phyloP scores from a whole-genome alignment of 352 stramenopile genomes.

The Pythium biforme region DNA sequence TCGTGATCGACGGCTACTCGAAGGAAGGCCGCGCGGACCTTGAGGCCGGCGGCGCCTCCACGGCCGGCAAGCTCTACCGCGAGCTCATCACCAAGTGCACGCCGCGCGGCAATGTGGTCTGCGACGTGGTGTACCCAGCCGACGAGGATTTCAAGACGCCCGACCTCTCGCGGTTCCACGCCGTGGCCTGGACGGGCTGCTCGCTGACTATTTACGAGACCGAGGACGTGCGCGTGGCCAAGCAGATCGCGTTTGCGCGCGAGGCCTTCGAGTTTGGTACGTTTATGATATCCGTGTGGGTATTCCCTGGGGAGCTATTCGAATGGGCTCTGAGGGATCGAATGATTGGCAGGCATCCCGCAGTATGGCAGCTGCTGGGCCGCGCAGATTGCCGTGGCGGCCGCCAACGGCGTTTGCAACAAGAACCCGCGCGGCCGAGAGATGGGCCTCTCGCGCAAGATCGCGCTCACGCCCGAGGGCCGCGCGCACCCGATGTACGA shows the following conservation, averaged over 20 bases:
- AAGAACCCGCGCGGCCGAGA: slow-evolving; percentile 68
- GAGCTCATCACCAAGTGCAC: slow-evolving; percentile 62
- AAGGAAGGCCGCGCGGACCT: slow-evolving; percentile 63
- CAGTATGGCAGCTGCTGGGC: slow-evolving; percentile 85
- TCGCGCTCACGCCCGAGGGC: slow-evolving; percentile 66
- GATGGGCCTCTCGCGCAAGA: slow-evolving; percentile 80
- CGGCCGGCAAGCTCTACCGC: slow-evolving; percentile 68
- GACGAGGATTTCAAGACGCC: slow-evolving; percentile 64
- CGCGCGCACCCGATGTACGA: slow-evolving; percentile 82
- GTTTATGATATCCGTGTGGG: no score
- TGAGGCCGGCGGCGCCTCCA: slow-evolving; percentile 60
- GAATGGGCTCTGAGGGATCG: neutral
- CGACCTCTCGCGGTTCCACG: slow-evolving; percentile 70
- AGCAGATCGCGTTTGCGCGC: slow-evolving; percentile 73
- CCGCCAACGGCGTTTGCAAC: slow-evolving; percentile 58
- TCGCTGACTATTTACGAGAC: slow-evolving; percentile 71
- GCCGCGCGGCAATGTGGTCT: slow-evolving; percentile 41
- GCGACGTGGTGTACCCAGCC: slow-evolving; percentile 68
- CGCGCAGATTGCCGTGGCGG: slow-evolving; percentile 72
- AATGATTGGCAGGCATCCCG: slow-evolving; percentile 38
- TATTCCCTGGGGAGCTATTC: neutral
- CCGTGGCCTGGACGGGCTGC: slow-evolving; percentile 74
- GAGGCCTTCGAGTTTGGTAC: slow-evolving; percentile 62
- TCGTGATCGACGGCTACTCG: slow-evolving; percentile 84
- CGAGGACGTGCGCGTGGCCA: slow-evolving; percentile 55